phyloP scores from a whole-genome alignment of 345 rosid species.

The Heritiera fomes region DNA sequence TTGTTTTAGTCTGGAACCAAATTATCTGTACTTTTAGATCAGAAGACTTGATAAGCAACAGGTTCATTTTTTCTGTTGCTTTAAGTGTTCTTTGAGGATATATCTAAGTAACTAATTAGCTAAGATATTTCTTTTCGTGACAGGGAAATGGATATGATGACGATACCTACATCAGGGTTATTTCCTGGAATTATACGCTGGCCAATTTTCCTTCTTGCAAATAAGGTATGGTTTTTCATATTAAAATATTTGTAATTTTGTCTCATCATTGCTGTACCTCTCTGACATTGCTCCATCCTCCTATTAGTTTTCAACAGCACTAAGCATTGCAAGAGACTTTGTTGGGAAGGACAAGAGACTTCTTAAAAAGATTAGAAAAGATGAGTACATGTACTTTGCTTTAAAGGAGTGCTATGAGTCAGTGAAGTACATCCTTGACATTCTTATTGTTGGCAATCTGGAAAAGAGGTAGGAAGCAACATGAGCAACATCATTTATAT shows the following conservation, averaged over 20 bases:
- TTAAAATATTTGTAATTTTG: constrained; percentile 2
- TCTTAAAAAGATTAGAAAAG: constrained; percentile 67
- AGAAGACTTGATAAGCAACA: constrained; percentile 94
- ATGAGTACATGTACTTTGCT: constrained; percentile 83
- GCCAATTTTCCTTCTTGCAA: constrained; percentile 94
- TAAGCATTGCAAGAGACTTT: constrained; percentile 85
- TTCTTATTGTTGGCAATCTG: constrained; percentile 72
- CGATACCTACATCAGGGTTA: constrained; percentile 67
- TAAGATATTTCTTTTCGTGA: constrained; percentile 19
- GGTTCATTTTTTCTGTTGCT: constrained; percentile 39
- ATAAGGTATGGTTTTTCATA: constrained; percentile 54
- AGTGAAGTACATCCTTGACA: constrained; percentile 74
- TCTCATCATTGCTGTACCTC: constrained; percentile 25
- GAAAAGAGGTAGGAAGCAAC: constrained; percentile 65
- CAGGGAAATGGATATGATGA: constrained; percentile 95
- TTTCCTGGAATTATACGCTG: constrained; percentile 67
- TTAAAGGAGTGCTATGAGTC: constrained; percentile 88
- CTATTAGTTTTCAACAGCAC: constrained; percentile 72
- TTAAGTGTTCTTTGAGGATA: not conserved
- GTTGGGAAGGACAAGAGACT: constrained; percentile 65
- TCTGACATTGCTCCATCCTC: constrained; percentile 36
- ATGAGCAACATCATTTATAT: not conserved
- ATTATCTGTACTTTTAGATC: constrained; percentile 65
- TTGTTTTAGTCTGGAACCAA: constrained; percentile 93
- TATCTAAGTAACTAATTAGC: constrained; percentile 6